These are phyloP conservation scores for Puccinia horiana DNA, from an alignment of 1,284 basidiomycete species.

Conservation along the genomic window DNA sequence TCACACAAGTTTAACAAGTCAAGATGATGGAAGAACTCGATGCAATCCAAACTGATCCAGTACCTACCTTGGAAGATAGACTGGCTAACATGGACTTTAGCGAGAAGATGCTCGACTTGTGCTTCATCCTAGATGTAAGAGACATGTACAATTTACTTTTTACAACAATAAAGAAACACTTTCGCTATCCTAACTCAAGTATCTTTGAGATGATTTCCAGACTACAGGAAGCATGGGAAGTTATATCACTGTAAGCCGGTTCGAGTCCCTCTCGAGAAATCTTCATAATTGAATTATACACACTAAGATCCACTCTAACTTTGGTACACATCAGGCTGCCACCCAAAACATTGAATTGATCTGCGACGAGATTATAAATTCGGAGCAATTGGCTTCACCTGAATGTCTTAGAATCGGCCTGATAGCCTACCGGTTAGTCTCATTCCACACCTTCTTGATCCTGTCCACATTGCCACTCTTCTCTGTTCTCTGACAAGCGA, in stretches of 20 bases:
- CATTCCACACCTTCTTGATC: too few relatives aligned
- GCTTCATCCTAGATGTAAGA: conserved; percentile 41
- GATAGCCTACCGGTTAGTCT: conserved; percentile 70
- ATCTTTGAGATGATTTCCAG: not conserved
- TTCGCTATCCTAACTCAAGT: too few relatives aligned
- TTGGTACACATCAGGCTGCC: conserved; percentile 63
- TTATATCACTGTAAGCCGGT: conserved; percentile 31
- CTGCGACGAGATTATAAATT: conserved; percentile 91
- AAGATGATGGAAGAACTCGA: conserved; percentile 48
- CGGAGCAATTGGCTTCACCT: conserved; percentile 78
- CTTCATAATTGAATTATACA: not conserved
- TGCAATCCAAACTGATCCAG: conserved; percentile 11
- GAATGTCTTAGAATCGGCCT: conserved; percentile 71
- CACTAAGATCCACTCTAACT: not conserved
- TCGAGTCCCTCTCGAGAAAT: not conserved
- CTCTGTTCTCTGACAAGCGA: conserved; percentile 61
- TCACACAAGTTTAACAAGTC: not conserved
- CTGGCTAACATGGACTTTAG: conserved; percentile 34
- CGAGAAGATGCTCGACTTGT: conserved; percentile 42
- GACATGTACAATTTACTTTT: not conserved
- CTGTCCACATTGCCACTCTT: not conserved
- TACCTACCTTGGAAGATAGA: conserved; percentile 20
- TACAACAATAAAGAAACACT: not conserved
- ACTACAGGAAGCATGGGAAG: conserved; percentile 48
- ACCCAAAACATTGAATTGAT: conserved; percentile 97